phyloP scores from a whole-genome alignment of 2,329 filamentous ascomycete genomes.

The Xylaria sp. region DNA sequence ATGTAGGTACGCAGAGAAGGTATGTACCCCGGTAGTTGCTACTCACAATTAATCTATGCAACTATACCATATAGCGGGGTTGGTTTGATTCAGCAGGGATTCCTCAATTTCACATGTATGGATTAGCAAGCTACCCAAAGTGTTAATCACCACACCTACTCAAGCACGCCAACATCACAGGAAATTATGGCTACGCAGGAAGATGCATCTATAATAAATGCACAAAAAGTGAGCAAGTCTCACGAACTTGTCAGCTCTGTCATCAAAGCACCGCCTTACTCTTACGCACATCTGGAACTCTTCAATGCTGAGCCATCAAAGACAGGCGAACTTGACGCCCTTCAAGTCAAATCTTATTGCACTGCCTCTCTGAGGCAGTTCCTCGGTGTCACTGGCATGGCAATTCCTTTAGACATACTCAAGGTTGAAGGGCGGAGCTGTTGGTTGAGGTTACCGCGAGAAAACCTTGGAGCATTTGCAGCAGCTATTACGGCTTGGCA shows the following conservation, averaged over 20 bases:
- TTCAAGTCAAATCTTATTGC: conserved; percentile 72
- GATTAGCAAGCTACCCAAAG: neutral
- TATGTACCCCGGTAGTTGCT: too few species aligned
- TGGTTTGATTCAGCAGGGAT: neutral
- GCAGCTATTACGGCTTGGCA: conserved; percentile 74
- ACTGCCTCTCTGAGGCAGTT: conserved; percentile 73
- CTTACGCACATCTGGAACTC: conserved; percentile 67
- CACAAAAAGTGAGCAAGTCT: conserved; percentile 49
- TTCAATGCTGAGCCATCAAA: conserved; percentile 47
- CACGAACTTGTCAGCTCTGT: conserved; percentile 63
- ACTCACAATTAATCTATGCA: conserved; percentile 1
- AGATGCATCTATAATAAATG: conserved; percentile 7
- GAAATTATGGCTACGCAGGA: conserved; percentile 20
- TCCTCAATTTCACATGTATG: conserved; percentile 22
- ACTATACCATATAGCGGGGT: conserved; percentile 26
- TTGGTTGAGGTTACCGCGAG: conserved; percentile 72
- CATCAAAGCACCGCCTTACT: conserved; percentile 62
- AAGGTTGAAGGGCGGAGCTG: conserved; percentile 65
- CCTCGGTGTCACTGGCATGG: conserved; percentile 73
- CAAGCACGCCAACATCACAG: conserved; percentile 17
- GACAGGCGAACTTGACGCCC: conserved; percentile 61
- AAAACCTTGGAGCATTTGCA: conserved; percentile 68
- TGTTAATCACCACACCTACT: neutral
- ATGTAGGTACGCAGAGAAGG: neutral
- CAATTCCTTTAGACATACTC: conserved; percentile 76